Base-by-base conservation (phyloP, 495 filamentous ascomycete species). In the Penicillium macrosclerotiorum region DNA sequence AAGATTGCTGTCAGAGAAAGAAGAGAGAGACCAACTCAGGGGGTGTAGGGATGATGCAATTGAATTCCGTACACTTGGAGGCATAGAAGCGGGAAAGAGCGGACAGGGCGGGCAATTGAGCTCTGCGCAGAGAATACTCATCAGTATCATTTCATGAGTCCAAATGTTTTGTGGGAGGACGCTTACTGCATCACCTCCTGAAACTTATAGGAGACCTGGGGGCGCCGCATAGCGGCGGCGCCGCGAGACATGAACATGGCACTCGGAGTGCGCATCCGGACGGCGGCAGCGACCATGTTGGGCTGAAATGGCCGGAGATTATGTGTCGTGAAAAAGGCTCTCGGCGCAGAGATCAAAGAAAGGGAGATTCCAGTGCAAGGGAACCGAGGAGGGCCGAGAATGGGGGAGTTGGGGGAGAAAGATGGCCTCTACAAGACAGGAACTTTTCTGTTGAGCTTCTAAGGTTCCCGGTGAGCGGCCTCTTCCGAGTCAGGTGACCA, bases 21-120 rank as follows among this genome's bases (percentile, higher is more conserved):
- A 42, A 19, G 14, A 38, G 12, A 49, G 16, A 47, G 20, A 36
- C 23, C 18, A n/a, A n/a, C n/a, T n/a, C n/a, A n/a, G 29, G 40
- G 38, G 42, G 23, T 29, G 36, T 22, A 46, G 31, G 33, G 26
- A 27, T 24, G 25, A 29, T 37, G 37, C 50, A 47, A 42, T 42
- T 45, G 24, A 45, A 57, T 23, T 38, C 49, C 74, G 64, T 77
- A 89, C 85, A 81, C 77, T 89, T 89, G 23, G 83, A 85, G 62
- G 85, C 85, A 77, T 89, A 88, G 67, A 74, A 87, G 64, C 85
- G 74, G 47, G 81, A 76, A 56, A 88, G 74, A 42, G 81, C 81
- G 36, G 80, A 77, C 46, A 83, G 62, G 20, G 76, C 71, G 42
- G 80, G 78, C 63, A 67, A 67, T 67, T 72, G 71, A 43, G 61